phyloP scores from a whole-genome alignment of 305 asterid species.

The Fraxinus greggii region DNA sequence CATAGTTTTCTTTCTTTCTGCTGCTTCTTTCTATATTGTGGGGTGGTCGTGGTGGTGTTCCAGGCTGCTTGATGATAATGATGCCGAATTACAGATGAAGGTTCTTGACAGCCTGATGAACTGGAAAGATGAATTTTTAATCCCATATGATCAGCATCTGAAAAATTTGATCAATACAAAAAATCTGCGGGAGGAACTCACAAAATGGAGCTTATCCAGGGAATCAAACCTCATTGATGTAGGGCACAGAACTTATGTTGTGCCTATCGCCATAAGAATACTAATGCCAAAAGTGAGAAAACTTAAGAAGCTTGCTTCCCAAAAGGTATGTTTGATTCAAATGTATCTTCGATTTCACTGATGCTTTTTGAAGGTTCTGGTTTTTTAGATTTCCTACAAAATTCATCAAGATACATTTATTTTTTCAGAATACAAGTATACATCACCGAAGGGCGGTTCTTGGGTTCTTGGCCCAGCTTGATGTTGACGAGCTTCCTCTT shows the following conservation, averaged over 20 bases:
- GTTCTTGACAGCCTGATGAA: constrained; percentile 90
- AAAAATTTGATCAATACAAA: constrained; percentile 65
- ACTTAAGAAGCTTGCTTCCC: constrained; percentile 66
- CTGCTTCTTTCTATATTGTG: background rate
- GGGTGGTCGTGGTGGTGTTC: constrained; percentile 29
- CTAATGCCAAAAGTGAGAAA: constrained; percentile 83
- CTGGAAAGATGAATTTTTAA: constrained; percentile 82
- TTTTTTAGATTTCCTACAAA: constrained; percentile 19
- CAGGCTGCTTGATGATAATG: constrained; percentile 91
- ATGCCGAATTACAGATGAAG: constrained; percentile 76
- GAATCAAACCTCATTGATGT: constrained; percentile 57
- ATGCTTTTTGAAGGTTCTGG: constrained; percentile 3
- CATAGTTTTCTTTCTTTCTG: background rate
- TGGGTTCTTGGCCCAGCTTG: constrained; percentile 84
- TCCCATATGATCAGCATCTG: constrained; percentile 73
- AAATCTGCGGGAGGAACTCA: constrained; percentile 77
- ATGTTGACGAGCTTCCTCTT: constrained; percentile 76
- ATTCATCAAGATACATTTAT: constrained; percentile 20
- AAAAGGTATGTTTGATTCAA: constrained; percentile 56
- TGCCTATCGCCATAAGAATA: constrained; percentile 73
- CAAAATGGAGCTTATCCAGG: constrained; percentile 85
- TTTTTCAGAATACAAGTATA: constrained; percentile 66
- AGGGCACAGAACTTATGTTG: constrained; percentile 62
- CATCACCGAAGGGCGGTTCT: constrained; percentile 82
- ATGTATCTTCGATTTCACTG: constrained; percentile 10